These are phyloP conservation scores for Lentinula detonsa DNA, from an alignment of 768 basidiomycete genomes.

Conservation along the genomic window DNA sequence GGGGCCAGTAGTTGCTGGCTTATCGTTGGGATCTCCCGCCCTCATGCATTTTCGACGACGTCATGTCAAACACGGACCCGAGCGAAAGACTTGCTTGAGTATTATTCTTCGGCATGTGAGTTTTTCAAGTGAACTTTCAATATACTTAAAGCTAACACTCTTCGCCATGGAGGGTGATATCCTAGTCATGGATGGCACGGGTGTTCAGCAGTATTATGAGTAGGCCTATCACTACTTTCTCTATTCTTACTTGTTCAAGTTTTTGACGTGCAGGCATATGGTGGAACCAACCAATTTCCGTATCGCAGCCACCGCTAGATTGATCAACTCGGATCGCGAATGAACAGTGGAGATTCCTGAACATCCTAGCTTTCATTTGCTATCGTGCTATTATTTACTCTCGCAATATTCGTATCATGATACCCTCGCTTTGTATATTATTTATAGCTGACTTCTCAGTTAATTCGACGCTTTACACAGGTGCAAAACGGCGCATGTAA, in stretches of 20 bases:
- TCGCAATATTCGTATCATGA: not conserved
- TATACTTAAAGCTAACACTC: slow-evolving; percentile 2
- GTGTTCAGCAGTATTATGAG: slow-evolving; percentile 68
- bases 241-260: slow-evolving; percentile 4
- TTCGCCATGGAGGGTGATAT: slow-evolving; percentile 55
- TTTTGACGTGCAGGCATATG: slow-evolving; percentile 48
- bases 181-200: slow-evolving; percentile 69
- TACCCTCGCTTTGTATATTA: not conserved
- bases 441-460: not conserved
- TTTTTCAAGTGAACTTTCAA: slow-evolving; percentile 1
- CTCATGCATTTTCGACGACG: slow-evolving; percentile 69
- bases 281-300: slow-evolving; percentile 72
- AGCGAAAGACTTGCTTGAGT: slow-evolving; percentile 32
- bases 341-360: not conserved
- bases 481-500: not conserved
- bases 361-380: not conserved
- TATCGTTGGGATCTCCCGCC: slow-evolving; percentile 74
- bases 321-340: slow-evolving; percentile 27
- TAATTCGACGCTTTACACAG: too few relatives aligned
- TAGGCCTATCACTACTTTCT: slow-evolving; percentile 16
- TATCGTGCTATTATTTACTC: not conserved
- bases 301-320: slow-evolving; percentile 75
- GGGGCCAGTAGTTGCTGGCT: slow-evolving; percentile 65
- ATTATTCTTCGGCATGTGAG: slow-evolving; percentile 64
- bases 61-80: slow-evolving; percentile 3